These are phyloP conservation scores for Danielia reshetovae DNA, from an alignment of 805 yeast genomes.

Conservation along the genomic window DNA sequence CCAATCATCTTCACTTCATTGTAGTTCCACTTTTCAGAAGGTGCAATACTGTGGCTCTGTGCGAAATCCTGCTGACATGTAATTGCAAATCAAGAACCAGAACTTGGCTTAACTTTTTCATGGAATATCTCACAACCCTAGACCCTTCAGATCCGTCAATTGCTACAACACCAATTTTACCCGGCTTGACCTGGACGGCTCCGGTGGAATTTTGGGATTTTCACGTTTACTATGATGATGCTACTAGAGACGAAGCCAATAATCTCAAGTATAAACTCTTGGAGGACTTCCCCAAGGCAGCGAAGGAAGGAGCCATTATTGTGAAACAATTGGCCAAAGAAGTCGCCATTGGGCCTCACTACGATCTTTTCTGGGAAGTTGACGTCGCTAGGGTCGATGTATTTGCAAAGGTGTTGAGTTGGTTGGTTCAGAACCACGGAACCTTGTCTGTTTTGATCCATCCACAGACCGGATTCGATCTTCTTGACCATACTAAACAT, in stretches of 20 bases:
- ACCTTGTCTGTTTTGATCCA: conserved; percentile 29
- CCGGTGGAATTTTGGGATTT: conserved; percentile 31
- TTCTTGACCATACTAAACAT: conserved; percentile 23
- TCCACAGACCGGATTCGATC: conserved; percentile 30
- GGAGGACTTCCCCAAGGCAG: conserved; percentile 21
- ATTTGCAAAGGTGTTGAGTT: conserved; percentile 23
- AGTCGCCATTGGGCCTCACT: conserved; percentile 29
- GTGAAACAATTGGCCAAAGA: conserved; percentile 26
- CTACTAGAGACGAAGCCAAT: conserved; percentile 19
- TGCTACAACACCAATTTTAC: conserved; percentile 16
- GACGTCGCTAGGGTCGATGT: conserved; percentile 30
- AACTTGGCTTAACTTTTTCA: no score
- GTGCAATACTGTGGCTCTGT: neutral
- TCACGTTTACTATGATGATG: conserved; percentile 28
- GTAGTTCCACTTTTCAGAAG: no score
- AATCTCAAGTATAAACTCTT: conserved; percentile 18
- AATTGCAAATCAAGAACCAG: no score
- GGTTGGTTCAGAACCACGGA: conserved; percentile 31
- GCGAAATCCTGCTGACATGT: neutral
- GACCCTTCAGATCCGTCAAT: conserved; percentile 14
- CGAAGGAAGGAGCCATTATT: conserved; percentile 23
- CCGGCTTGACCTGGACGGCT: conserved; percentile 17
- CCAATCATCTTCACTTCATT: no score
- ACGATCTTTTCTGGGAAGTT: conserved; percentile 32
- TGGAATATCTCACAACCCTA: conserved; percentile 28